These are phyloP conservation scores for Eimeria necatrix DNA, from an alignment of 169 alveolate species.

Conservation along the genomic window DNA sequence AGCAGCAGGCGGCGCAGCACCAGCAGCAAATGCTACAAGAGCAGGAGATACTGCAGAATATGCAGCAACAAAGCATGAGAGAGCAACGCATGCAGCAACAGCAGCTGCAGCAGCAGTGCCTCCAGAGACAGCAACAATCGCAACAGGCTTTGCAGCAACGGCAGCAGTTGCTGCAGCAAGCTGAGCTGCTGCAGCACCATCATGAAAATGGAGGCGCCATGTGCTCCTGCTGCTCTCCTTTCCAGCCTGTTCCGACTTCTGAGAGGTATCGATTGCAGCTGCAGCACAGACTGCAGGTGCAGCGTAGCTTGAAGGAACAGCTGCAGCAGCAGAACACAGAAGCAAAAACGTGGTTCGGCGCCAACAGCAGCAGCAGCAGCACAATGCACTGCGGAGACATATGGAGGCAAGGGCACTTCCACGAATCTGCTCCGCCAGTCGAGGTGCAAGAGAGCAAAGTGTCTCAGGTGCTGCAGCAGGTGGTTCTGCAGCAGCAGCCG, in stretches of 20 bases:
- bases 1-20: background rate
- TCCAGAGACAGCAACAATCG: background rate
- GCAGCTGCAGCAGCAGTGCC: background rate
- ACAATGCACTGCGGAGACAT: background rate
- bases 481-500: background rate
- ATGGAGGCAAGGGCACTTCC: background rate
- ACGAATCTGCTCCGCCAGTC: background rate
- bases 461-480: background rate
- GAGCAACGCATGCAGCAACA: background rate
- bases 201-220: slow-evolving; percentile 8
- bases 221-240: slow-evolving; percentile 13
- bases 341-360: background rate
- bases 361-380: slow-evolving; percentile 11
- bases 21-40: background rate
- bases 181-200: background rate
- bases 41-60: background rate
- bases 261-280: background rate
- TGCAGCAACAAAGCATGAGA: background rate
- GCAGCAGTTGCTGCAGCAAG: background rate
- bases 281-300: slow-evolving; percentile 23
- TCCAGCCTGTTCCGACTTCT: background rate
- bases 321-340: background rate
- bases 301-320: background rate
- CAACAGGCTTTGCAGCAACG: background rate
- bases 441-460: no score